phyloP scores from a whole-genome alignment of 73 alveolate species.

The Paramecium biaurelia region DNA sequence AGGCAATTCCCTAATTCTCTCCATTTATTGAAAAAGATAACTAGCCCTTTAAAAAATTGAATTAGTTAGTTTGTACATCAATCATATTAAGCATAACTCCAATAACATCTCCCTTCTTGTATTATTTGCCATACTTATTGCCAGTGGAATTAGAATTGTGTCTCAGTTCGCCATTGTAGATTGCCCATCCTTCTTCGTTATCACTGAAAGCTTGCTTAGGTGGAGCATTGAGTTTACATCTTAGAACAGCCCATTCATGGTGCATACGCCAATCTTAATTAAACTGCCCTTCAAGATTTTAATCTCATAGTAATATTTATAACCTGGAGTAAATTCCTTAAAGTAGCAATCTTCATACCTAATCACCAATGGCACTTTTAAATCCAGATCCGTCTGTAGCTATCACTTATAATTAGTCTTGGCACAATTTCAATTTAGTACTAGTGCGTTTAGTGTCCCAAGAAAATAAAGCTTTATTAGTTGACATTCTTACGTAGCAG shows the following conservation, averaged over 20 bases:
- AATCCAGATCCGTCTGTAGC: conserved; percentile 52
- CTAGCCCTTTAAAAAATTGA: neutral
- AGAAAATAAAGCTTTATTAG: conserved; percentile 2
- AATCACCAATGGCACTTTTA: conserved; percentile 51
- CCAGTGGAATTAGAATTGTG: conserved; percentile 57
- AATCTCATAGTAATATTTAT: conserved; percentile 19
- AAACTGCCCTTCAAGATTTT: conserved; percentile 31
- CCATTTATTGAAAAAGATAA: neutral
- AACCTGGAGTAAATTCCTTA: conserved; percentile 44
- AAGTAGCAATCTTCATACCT: neutral
- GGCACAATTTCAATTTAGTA: neutral
- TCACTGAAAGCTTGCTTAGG: conserved; percentile 51
- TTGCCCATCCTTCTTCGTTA: conserved; percentile 58
- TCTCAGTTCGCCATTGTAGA: conserved; percentile 52
- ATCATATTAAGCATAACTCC: conserved; percentile 51
- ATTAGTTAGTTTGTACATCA: neutral
- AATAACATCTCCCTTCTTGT: conserved; percentile 23
- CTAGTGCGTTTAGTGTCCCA: conserved; percentile 41
- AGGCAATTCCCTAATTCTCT: neutral
- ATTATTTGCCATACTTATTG: conserved; percentile 36
- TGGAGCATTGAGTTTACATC: conserved; percentile 14
- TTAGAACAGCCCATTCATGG: conserved; percentile 18
- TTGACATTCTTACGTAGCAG: neutral
- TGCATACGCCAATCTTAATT: conserved; percentile 47
- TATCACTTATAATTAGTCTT: conserved; percentile 1